Percentiles rank a stretch among this genome's conserved stretches.
phyloP scores from a whole-genome alignment of 108 stramenopile genomes.

The Pseudonitzschia multiseries region DNA sequence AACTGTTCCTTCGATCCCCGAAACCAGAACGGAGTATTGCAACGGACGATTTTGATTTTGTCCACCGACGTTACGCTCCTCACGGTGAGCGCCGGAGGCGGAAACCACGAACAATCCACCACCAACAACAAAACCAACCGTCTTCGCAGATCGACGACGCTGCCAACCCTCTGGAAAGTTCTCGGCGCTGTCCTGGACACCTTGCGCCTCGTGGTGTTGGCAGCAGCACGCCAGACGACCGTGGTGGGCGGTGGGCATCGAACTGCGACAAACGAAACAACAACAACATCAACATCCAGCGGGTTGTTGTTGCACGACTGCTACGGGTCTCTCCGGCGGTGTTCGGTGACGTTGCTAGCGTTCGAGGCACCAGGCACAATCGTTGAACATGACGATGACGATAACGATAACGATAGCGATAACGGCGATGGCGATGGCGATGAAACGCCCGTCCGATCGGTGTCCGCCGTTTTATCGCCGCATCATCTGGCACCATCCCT shows the following conservation, averaged over 20 bases:
- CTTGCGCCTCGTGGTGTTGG: background rate
- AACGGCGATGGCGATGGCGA: background rate
- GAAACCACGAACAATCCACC: background rate
- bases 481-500: conserved; percentile 1
- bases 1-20: background rate
- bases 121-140: background rate
- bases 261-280: too few relatives aligned
- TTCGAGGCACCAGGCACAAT: background rate
- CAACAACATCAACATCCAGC: too few relatives aligned
- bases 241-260: too few relatives aligned
- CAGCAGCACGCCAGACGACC: too few relatives aligned
- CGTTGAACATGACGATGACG: background rate
- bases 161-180: conserved; percentile 1
- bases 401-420: background rate
- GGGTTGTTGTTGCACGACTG: background rate
- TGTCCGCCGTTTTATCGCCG: background rate
- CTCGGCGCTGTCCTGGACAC: background rate
- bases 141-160: background rate
- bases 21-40: background rate
- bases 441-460: background rate
- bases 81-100: background rate
- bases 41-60: background rate
- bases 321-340: conserved; percentile 9
- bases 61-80: conserved; percentile 14
- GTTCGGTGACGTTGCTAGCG: conserved; percentile 9